A percentile compares a stretch with the other conserved stretches of the same genome.
These are phyloP conservation scores for Fusarium illudens DNA, from an alignment of 2,329 filamentous ascomycete genomes.

Conservation along the genomic window DNA sequence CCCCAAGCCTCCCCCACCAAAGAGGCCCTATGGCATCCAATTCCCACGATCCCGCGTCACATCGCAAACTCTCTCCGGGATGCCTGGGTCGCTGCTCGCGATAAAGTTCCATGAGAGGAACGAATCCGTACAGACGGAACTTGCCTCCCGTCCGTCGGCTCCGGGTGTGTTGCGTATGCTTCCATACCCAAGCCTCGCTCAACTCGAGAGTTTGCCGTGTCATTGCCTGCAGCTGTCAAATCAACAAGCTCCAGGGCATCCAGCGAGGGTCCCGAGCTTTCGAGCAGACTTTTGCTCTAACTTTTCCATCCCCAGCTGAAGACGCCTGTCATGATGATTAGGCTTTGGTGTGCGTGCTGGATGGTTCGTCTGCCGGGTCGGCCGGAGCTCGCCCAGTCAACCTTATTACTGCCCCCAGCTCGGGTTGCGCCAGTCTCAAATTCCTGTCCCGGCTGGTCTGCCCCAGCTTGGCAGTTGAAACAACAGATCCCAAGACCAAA, in stretches of 20 bases:
- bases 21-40: not conserved
- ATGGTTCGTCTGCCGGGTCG: constrained; percentile 2
- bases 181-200: not conserved
- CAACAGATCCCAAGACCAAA: not conserved
- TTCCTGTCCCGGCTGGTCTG: not conserved
- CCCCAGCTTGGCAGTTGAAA: not conserved
- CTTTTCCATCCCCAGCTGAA: not conserved
- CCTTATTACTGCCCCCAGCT: not conserved
- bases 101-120: not conserved
- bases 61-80: not conserved
- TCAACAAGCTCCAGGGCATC: constrained; percentile 3
- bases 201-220: not conserved
- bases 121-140: not conserved
- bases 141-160: not conserved
- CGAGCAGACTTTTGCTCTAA: constrained; percentile 10
- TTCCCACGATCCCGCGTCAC: not conserved
- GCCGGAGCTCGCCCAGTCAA: constrained; percentile 4
- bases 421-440: not conserved
- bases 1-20: not conserved
- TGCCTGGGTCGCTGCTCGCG: not conserved
- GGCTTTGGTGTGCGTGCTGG: not conserved
- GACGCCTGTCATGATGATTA: not conserved
- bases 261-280: not conserved
- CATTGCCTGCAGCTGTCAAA: not conserved
- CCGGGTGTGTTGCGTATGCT: not conserved